Evolutionary conservation across 1,139 yeast genomes (phyloP).

Genomic region (Sugiyamaella xylanicola): DNA sequence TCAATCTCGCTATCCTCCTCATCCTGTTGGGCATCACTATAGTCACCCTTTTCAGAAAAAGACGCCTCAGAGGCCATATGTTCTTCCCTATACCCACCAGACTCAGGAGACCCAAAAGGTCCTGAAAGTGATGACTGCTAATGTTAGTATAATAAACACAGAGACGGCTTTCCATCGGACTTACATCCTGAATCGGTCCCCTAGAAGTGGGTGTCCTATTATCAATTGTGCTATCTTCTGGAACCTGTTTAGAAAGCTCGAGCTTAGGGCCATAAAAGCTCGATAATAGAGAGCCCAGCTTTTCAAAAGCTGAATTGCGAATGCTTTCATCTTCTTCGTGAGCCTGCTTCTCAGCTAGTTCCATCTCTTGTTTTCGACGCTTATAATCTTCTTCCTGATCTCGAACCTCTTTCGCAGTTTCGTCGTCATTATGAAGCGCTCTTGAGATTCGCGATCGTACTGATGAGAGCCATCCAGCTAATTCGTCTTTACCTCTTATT

Average conservation of each 20-base stretch:
- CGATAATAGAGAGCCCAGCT: conserved; percentile 42
- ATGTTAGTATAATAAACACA: no score
- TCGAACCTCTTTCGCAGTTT: conserved; percentile 45
- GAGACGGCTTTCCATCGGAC: no score
- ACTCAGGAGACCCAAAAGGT: no score
- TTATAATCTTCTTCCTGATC: conserved; percentile 43
- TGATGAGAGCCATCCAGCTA: conserved; percentile 57
- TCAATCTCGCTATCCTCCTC: conserved; percentile 26
- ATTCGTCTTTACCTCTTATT: conserved; percentile 39
- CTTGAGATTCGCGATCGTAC: conserved; percentile 49
- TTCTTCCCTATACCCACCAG: no score
- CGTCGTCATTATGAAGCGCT: conserved; percentile 34
- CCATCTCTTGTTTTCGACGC: conserved; percentile 40
- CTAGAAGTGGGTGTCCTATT: no score
- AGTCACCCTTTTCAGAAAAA: no score
- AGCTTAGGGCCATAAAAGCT: conserved; percentile 14
- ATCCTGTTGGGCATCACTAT: no score
- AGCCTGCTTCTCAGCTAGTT: conserved; percentile 29
- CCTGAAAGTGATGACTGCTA: no score
- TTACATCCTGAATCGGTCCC: no score
- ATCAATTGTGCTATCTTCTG: background rate
- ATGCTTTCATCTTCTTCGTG: conserved; percentile 36
- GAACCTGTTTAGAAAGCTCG: conserved; percentile 27
- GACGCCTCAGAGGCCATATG: no score
- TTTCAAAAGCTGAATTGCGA: conserved; percentile 49